Percentiles rank a stretch among this genome's conserved stretches.
Evolutionary conservation across 257 asterid genomes (phyloP).

Genomic region (Rehmannia glutinosa): DNA sequence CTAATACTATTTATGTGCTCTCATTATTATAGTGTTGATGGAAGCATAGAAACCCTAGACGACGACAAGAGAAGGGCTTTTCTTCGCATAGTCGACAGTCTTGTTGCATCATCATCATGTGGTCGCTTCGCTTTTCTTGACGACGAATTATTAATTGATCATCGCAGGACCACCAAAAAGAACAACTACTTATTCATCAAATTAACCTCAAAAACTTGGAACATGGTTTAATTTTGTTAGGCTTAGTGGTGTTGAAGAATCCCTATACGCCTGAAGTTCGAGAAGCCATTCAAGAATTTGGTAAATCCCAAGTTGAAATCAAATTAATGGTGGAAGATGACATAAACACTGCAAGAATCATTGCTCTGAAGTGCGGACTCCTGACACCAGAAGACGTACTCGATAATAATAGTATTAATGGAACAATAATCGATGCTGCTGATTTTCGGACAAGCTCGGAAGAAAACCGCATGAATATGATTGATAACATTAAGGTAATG

Average conservation of each 20-base stretch:
- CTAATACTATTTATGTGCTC: constrained; percentile 26
- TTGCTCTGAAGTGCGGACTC: constrained; percentile 36
- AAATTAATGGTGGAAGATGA: constrained; percentile 35
- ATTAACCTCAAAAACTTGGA: background rate
- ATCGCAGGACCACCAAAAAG: too few species aligned
- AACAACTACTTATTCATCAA: too few species aligned
- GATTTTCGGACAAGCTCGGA: constrained; percentile 25
- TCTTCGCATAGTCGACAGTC: background rate
- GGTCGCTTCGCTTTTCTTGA: too few species aligned
- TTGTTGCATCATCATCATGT: background rate
- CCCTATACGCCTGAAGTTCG: constrained; percentile 23
- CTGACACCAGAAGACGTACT: too few species aligned
- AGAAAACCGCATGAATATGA: constrained; percentile 19
- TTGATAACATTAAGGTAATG: constrained; percentile 19
- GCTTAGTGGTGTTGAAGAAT: constrained; percentile 33
- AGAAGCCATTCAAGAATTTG: constrained; percentile 22
- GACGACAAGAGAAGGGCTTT: constrained; percentile 12
- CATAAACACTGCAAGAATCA: constrained; percentile 28
- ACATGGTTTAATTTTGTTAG: constrained; percentile 19
- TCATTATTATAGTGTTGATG: constrained; percentile 27
- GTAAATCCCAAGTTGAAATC: constrained; percentile 18
- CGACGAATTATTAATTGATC: too few species aligned
- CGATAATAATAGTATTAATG: constrained; percentile 17
- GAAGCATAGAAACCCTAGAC: constrained; percentile 31
- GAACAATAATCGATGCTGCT: constrained; percentile 21